Base-by-base conservation (phyloP, 768 basidiomycete species). In the Pholiota molesta region DNA sequence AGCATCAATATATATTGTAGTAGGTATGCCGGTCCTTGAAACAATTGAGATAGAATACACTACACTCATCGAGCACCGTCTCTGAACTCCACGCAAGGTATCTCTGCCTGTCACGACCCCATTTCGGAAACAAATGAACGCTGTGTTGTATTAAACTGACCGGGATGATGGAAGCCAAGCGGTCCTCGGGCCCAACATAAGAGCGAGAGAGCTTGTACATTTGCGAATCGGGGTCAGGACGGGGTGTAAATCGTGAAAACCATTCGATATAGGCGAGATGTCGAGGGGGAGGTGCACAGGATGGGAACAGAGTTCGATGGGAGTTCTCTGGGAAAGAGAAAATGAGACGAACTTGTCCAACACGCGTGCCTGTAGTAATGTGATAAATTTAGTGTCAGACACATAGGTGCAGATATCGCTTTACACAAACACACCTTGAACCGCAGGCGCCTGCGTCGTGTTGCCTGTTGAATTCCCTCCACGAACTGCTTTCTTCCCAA, bases 181-280 rank as follows among this genome's bases (percentile, higher is more conserved):
- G 37, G 17, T 45, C 26, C 5, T 37, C 56, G 13, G n/a, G n/a
- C n/a, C 28, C 28, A 31, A 37, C 9, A 2, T 17, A 44, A 13
- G 29, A 13, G 7, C 21, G 55, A 13, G 39, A 21, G 1, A 57
- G 16, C 21, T 57, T 57, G 11, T 57, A 57, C 56, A 57, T 44
- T 11, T 47, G 14, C 13, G n/a, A 26, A 29, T 17, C 3, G 1
- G 40, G 17, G 4, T 44, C 40, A 1, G 44, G 42, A 2, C 39
- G 39, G 2, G 23, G 17, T 14, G 52, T 52, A 14, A 52, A 52
- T 2, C 28, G 28, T 14, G 21, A 17, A 29, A 52, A 52, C 56
- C 56, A 57, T 19, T 57, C 56, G 29, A 57, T 35, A 57, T 57
- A 57, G 2, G 42, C 56, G 5, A 57, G 56, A 26, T 57, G 40